These are phyloP conservation scores for Schrenkiella parvula DNA, from an alignment of 345 rosid species.

Conservation along the genomic window DNA sequence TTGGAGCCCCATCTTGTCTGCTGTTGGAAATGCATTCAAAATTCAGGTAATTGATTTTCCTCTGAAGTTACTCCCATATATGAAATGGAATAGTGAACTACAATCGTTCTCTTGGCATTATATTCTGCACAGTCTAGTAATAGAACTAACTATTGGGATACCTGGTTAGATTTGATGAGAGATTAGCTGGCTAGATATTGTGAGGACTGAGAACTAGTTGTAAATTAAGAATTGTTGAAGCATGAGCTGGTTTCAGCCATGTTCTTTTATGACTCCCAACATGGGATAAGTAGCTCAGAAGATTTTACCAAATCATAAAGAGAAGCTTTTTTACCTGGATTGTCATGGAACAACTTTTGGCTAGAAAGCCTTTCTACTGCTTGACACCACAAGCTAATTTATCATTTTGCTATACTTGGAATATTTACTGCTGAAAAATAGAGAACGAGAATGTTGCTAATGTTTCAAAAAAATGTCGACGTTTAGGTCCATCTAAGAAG, in stretches of 20 bases:
- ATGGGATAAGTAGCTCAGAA: constrained; percentile 3
- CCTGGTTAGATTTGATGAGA: constrained; percentile 7
- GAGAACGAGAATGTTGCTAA: constrained; percentile 14
- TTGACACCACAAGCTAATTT: constrained; percentile 10
- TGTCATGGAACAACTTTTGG: constrained; percentile 7
- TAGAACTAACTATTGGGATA: not conserved
- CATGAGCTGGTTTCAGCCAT: constrained; percentile 1
- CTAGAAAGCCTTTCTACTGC: constrained; percentile 15
- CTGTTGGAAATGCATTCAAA: constrained; percentile 96
- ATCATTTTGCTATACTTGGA: not conserved
- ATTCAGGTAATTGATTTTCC: constrained; percentile 61
- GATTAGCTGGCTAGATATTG: not conserved
- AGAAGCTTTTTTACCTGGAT: constrained; percentile 1
- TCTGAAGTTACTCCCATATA: not conserved
- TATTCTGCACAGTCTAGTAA: not conserved
- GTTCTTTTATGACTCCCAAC: constrained; percentile 12
- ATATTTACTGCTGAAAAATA: not conserved
- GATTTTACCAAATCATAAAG: not conserved
- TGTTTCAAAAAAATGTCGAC: constrained; percentile 17
- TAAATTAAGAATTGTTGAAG: not conserved
- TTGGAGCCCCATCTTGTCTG: constrained; percentile 94
- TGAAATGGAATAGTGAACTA: constrained; percentile 14
- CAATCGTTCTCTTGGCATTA: constrained; percentile 3
- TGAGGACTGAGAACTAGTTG: constrained; percentile 7
- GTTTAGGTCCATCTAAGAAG: constrained; percentile 89